phyloP scores from a whole-genome alignment of 2,329 filamentous ascomycete species.

The Botryotinia calthae region DNA sequence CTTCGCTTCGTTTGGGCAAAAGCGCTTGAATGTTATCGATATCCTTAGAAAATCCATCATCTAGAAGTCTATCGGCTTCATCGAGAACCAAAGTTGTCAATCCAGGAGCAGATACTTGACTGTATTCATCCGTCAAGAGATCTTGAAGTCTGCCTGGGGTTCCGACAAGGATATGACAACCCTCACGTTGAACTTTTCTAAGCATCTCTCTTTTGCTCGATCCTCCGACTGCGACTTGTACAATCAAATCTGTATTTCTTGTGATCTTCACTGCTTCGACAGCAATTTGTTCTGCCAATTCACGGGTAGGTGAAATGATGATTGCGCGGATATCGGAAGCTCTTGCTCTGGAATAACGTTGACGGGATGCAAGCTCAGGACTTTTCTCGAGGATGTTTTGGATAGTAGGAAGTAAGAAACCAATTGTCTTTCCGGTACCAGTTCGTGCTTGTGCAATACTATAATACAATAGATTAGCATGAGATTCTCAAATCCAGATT shows the following conservation, averaged over 20 bases:
- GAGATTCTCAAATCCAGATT: background rate
- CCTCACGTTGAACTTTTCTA: slow-evolving; percentile 51
- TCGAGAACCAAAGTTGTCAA: slow-evolving; percentile 92
- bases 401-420: slow-evolving; percentile 83
- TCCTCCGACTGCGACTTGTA: slow-evolving; percentile 83
- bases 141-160: slow-evolving; percentile 89
- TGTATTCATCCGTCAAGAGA: slow-evolving; percentile 58
- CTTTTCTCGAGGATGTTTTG: slow-evolving; percentile 74
- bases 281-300: slow-evolving; percentile 78
- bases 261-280: slow-evolving; percentile 61
- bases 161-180: slow-evolving; percentile 86
- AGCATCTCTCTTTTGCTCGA: slow-evolving; percentile 62
- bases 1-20: slow-evolving; percentile 62
- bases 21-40: slow-evolving; percentile 57
- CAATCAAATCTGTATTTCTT: slow-evolving; percentile 42
- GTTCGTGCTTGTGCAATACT: slow-evolving; percentile 94
- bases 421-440: slow-evolving; percentile 93
- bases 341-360: slow-evolving; percentile 40
- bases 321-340: slow-evolving; percentile 65
- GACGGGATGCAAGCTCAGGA: slow-evolving; percentile 49
- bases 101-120: slow-evolving; percentile 46
- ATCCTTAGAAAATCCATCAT: slow-evolving; percentile 76
- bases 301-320: slow-evolving; percentile 76
- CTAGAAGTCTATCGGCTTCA: slow-evolving; percentile 96
- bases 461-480: slow-evolving; percentile 24